phyloP scores from a whole-genome alignment of 306 rosid genomes.

The Quercus aquifolioides region DNA sequence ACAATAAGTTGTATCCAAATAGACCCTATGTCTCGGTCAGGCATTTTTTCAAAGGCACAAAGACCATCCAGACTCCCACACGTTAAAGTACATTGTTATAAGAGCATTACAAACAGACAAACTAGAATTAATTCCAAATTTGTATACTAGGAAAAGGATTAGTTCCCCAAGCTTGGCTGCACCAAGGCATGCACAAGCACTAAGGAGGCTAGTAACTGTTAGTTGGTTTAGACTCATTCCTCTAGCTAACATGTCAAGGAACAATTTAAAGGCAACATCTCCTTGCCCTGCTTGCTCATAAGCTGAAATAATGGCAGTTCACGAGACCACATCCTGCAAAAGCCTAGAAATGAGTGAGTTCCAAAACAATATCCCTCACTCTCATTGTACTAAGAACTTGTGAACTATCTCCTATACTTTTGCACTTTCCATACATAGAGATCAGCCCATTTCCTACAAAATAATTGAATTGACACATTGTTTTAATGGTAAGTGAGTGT shows the following conservation, averaged over 20 bases:
- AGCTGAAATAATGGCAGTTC: conserved; percentile 36
- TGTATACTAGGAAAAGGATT: conserved; percentile 21
- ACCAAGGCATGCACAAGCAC: conserved; percentile 28
- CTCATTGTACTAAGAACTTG: conserved; percentile 19
- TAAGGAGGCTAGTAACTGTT: conserved; percentile 21
- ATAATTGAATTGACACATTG: conserved; percentile 24
- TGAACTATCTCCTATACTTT: conserved; percentile 1
- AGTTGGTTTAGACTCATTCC: conserved; percentile 23
- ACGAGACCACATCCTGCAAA: conserved; percentile 34
- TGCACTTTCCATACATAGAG: conserved; percentile 34
- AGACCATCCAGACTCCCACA: conserved; percentile 33
- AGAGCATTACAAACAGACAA: conserved; percentile 24
- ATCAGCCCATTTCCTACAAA: conserved; percentile 37
- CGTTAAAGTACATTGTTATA: conserved; percentile 32
- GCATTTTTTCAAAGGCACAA: conserved; percentile 25
- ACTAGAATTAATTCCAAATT: conserved; percentile 27
- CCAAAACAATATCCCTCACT: conserved; percentile 25
- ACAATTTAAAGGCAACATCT: conserved; percentile 24
- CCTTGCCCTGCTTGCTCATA: conserved; percentile 24
- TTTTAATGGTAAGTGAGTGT: conserved; percentile 33
- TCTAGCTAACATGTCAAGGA: conserved; percentile 22
- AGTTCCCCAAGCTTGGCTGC: conserved; percentile 29
- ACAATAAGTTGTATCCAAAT: no score
- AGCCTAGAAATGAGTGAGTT: conserved; percentile 23
- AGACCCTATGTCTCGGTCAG: conserved; percentile 15